Percentiles rank a stretch among this genome's conserved stretches.
Conservation (phyloP, 2,329 filamentous ascomycete genomes). For the Colletotrichum sp. region DNA sequence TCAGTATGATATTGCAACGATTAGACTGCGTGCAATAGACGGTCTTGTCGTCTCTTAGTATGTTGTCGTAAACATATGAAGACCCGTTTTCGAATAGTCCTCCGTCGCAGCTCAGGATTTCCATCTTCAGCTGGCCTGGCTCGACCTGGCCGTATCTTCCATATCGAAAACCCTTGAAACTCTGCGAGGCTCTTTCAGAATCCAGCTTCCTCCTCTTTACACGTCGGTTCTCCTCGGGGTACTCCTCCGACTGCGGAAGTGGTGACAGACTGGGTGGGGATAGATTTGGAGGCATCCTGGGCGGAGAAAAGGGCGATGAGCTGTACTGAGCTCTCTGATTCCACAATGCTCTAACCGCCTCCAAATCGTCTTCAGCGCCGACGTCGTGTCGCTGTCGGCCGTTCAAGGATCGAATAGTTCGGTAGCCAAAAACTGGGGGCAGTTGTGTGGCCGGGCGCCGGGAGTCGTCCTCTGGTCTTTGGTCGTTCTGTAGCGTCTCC, state of each 20-base stretch:
- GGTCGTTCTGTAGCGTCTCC: constrained; percentile 14
- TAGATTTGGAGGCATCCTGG: constrained; percentile 29
- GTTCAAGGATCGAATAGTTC: not conserved
- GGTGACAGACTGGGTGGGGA: constrained; percentile 38
- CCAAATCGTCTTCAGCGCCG: constrained; percentile 18
- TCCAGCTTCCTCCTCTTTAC: constrained; percentile 76
- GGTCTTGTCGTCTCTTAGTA: constrained; percentile 80
- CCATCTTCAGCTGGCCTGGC: constrained; percentile 81
- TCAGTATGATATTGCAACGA: constrained; percentile 84
- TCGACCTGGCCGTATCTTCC: constrained; percentile 89
- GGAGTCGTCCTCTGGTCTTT: constrained; percentile 3
- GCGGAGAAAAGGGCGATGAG: constrained; percentile 25
- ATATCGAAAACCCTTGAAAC: constrained; percentile 72
- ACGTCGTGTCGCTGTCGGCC: constrained; percentile 11
- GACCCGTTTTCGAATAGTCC: constrained; percentile 71
- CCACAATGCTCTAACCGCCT: constrained; percentile 20
- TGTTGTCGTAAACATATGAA: constrained; percentile 76
- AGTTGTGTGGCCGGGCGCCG: constrained; percentile 6
- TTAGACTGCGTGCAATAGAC: constrained; percentile 93
- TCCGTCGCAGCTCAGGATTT: constrained; percentile 88
- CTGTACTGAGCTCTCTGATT: constrained; percentile 18
- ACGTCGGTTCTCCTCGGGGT: constrained; percentile 55
- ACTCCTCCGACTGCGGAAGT: constrained; percentile 39
- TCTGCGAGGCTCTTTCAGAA: constrained; percentile 58
- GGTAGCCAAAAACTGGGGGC: constrained; percentile 6